Evolutionary conservation across 2,329 filamentous ascomycete genomes (phyloP).

Genomic region (Diplodia scrobiculata): DNA sequence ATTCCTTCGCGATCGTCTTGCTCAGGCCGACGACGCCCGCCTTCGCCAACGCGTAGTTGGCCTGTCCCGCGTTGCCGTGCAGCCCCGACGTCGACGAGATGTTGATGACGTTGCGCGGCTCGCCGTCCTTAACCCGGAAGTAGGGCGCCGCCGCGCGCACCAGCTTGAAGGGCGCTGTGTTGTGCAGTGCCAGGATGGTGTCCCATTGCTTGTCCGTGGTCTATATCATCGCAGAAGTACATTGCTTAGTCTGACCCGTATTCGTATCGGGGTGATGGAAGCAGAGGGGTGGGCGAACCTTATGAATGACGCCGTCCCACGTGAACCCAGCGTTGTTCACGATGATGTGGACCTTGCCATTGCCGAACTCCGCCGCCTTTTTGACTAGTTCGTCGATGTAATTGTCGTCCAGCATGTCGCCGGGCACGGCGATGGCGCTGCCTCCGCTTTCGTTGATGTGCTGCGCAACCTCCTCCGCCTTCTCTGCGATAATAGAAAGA

Average conservation of each 20-base stretch:
- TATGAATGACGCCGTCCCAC: slow-evolving; percentile 91
- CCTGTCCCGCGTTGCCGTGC: slow-evolving; percentile 87
- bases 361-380: slow-evolving; percentile 75
- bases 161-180: slow-evolving; percentile 82
- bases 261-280: background rate
- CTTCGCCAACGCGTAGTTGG: slow-evolving; percentile 85
- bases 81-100: slow-evolving; percentile 80
- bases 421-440: slow-evolving; percentile 70
- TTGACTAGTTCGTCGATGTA: slow-evolving; percentile 74
- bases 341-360: slow-evolving; percentile 85
- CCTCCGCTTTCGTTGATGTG: slow-evolving; percentile 68
- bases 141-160: slow-evolving; percentile 77
- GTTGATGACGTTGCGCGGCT: slow-evolving; percentile 77
- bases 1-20: slow-evolving; percentile 88
- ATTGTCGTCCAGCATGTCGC: slow-evolving; percentile 71
- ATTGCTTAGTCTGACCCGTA: background rate
- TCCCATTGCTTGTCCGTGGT: slow-evolving; percentile 92
- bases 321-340: slow-evolving; percentile 93
- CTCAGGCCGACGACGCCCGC: slow-evolving; percentile 79
- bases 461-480: slow-evolving; percentile 68
- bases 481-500: slow-evolving; percentile 54
- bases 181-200: slow-evolving; percentile 80
- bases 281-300: slow-evolving; percentile 43
- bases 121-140: slow-evolving; percentile 83
- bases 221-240: slow-evolving; percentile 37